Evolutionary conservation across 352 stramenopile species (phyloP), one percentile per base, ranked within the genome.

Genomic region (Phytophthora vignae): DNA sequence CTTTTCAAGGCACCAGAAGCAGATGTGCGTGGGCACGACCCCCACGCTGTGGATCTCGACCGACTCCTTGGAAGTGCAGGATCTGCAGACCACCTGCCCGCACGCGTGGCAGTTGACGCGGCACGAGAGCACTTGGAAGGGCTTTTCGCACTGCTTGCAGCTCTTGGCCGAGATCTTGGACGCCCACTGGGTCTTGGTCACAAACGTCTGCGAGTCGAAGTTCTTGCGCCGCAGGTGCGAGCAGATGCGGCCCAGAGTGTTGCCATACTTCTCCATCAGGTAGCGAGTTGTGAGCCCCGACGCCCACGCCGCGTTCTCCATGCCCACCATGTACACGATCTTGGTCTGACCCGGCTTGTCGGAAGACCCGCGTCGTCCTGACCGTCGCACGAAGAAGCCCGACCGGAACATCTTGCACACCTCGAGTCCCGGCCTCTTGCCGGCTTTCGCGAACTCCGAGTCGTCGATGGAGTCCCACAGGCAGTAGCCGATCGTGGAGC

Each of bases 391-490:
- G 61, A 84, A 85, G 61, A 87, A 89, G n/a, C 81, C 81, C 10
- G 81, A 89, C 22, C 77, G 68, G 67, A 87, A 85, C 64, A 77
- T 82, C 14, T 56, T 77, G 48, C 58, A 62, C 5, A 52, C 15
- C 14, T 68, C 56, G 40, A 76, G 50, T 11, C 74, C 61, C 11
- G 69, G 64, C 2, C 60, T 67, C 15, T 67, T 67, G 4, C 36
- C n/a, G 15, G 55, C 58, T 1, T 58, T 50, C 0, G 64, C 22
- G 21, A 76, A 75, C 55, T 74, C 61, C 4, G 42, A 25, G 46
- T 76, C 68, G 17, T 84, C 73, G 22, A 90, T 68, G 8, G 82
- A 87, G 42, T 90, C 76, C 82, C 78, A 87, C 27, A 90, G 77
- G 27, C 79, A 90, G 56, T 90, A 90, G 69, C 79, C 82, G 46